Percentiles rank a stretch among this genome's conserved stretches.
Conservation (phyloP, 1,139 yeast species). For the Zhuliangozyma parablackwelliae region DNA sequence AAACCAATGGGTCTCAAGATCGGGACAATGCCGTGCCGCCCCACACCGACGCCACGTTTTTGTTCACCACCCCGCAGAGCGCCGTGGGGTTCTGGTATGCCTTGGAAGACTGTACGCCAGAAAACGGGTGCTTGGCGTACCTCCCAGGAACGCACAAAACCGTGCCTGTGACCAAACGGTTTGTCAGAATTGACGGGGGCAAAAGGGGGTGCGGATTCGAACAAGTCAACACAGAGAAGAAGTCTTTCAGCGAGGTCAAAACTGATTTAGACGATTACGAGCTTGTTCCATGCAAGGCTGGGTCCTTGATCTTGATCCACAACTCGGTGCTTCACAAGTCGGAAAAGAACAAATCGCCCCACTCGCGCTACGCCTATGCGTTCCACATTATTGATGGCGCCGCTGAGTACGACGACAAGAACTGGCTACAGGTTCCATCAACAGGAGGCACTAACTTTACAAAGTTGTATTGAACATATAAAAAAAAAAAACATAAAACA, state of each 20-base stretch:
- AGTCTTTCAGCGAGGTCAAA: no score
- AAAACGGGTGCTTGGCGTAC: slow-evolving; percentile 68
- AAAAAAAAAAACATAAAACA: no score
- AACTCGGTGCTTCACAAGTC: slow-evolving; percentile 72
- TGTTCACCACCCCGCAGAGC: slow-evolving; percentile 66
- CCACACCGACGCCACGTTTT: slow-evolving; percentile 73
- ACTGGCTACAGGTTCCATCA: slow-evolving; percentile 79
- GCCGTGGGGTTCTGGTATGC: slow-evolving; percentile 86
- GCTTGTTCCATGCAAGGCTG: slow-evolving; percentile 63
- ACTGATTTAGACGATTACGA: slow-evolving; percentile 33
- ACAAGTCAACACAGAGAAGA: slow-evolving; percentile 15
- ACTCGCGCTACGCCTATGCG: slow-evolving; percentile 71
- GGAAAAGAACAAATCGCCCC: slow-evolving; percentile 49
- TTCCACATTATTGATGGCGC: slow-evolving; percentile 75
- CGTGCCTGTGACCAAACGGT: slow-evolving; percentile 57
- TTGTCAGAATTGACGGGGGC: slow-evolving; percentile 50
- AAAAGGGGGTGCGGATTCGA: slow-evolving; percentile 51
- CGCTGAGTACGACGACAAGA: slow-evolving; percentile 52
- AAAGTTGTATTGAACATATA: slow-evolving; percentile 26
- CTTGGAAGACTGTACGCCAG: slow-evolving; percentile 63
- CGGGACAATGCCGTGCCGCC: slow-evolving; percentile 70
- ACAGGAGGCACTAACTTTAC: slow-evolving; percentile 52
- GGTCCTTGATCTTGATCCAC: slow-evolving; percentile 64
- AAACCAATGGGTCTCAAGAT: not conserved
- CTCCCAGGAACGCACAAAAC: slow-evolving; percentile 72